A percentile compares a stretch with the other conserved stretches of the same genome.
Evolutionary conservation across 176 grass and related monocot species (phyloP).

Genomic region (Tillandsia leiboldiana): DNA sequence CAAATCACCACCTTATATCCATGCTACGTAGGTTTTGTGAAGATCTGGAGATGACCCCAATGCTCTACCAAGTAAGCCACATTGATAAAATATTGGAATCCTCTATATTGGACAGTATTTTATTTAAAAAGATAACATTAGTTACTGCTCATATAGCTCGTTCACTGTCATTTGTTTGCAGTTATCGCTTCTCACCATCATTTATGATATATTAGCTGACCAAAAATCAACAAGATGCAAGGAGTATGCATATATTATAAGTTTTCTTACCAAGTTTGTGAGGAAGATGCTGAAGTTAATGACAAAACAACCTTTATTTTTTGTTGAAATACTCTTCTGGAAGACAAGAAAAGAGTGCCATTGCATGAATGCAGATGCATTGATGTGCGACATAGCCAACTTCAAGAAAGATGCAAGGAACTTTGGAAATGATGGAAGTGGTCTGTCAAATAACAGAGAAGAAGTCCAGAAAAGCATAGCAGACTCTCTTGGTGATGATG

Average conservation of each 20-base stretch:
- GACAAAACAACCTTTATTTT: conserved; percentile 74
- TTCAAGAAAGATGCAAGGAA: conserved; percentile 44
- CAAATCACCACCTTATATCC: conserved; percentile 93
- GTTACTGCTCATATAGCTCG: too few relatives aligned
- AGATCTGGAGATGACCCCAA: conserved; percentile 74
- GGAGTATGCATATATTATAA: conserved; percentile 62
- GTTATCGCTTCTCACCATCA: conserved; percentile 72
- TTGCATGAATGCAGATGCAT: conserved; percentile 58
- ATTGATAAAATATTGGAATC: background rate
- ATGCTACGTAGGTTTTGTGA: conserved; percentile 88
- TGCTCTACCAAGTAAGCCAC: conserved; percentile 83
- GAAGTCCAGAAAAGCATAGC: conserved; percentile 55
- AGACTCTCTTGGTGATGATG: conserved; percentile 97
- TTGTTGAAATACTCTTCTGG: conserved; percentile 95
- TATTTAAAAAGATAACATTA: too few relatives aligned
- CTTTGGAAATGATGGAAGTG: conserved; percentile 25
- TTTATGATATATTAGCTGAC: conserved; percentile 82
- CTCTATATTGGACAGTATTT: too few relatives aligned
- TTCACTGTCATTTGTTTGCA: conserved; percentile 30
- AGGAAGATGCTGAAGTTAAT: conserved; percentile 81
- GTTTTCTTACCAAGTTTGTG: conserved; percentile 86
- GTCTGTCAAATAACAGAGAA: conserved; percentile 31
- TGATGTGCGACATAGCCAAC: conserved; percentile 35
- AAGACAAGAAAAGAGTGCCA: conserved; percentile 89
- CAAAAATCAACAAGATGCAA: conserved; percentile 57